Base-by-base conservation (phyloP, 768 basidiomycete genomes). In the Calvatia gigantea region DNA sequence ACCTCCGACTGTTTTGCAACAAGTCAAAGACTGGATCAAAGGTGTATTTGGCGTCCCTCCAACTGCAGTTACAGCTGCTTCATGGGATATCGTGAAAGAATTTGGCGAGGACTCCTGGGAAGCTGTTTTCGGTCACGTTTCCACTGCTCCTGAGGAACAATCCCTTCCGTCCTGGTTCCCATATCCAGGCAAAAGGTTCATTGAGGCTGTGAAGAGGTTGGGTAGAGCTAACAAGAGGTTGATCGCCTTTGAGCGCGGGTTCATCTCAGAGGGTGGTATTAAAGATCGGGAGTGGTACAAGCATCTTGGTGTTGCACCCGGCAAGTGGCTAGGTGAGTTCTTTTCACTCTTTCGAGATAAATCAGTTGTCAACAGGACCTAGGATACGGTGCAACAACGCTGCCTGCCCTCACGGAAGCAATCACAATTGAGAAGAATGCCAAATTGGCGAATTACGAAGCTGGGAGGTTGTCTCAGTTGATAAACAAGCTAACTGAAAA, bases 361-460 rank as follows among this genome's bases (percentile, higher is more conserved):
- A 49, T 12, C 38, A 17, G 39, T 41, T 3, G 33, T 29, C 23
- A 51, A 45, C 19, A 6, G 41, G 33, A 17, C 39, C 28, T 55
- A 89, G 88, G 89, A 4, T 91, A 91, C 62, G 91, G 91, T 5
- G 89, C 91, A 2, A 93, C 91, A 0, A 91, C 91, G 0, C 75
- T 94, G 58, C 93, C 91, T 1, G 90, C 78, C 14, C 71, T 94
- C 27, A 87, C 85, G 0, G 92, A 95, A 65, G 81, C 91, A 0
- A 78, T 94, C 61, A 76, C 81, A 21, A 76, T 84, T 35, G 89
- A 93, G 51, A 75, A 81, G 62, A 84, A 90, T 62, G 68, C 70
- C 11, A 83, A 81, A 0, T 66, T 85, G 59, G 86, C 85, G 1
- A 64, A 80, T 57, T 68, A 80, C 59, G 91, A 94, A 66, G 78